phyloP scores from a whole-genome alignment of 495 filamentous ascomycete species.

The Parathielavia hyrcaniae region DNA sequence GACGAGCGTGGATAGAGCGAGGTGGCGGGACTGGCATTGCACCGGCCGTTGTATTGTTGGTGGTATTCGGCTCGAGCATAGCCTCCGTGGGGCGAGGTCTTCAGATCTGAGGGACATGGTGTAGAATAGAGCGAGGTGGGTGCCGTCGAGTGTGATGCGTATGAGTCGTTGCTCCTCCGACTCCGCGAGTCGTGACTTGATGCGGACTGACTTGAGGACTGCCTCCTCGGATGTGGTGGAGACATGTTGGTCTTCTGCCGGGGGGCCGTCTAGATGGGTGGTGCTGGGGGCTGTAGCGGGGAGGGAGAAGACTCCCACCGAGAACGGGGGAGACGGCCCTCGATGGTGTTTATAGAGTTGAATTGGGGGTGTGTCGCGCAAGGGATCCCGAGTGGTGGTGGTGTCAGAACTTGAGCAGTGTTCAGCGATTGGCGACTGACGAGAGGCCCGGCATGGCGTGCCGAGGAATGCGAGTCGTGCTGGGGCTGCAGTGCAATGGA shows the following conservation, averaged over 20 bases:
- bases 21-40: constrained; percentile 44
- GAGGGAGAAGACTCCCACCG: constrained; percentile 12
- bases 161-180: constrained; percentile 52
- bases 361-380: background rate
- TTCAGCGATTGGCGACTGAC: constrained; percentile 22
- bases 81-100: constrained; percentile 30
- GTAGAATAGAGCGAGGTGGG: constrained; percentile 59
- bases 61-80: constrained; percentile 28
- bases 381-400: constrained; percentile 16
- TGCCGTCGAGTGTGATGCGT: constrained; percentile 60
- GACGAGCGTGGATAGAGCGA: constrained; percentile 56
- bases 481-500: constrained; percentile 23
- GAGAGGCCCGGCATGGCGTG: constrained; percentile 13
- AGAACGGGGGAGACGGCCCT: constrained; percentile 13
- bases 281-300: constrained; percentile 3
- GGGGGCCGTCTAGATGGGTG: background rate
- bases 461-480: constrained; percentile 11
- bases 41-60: constrained; percentile 33
- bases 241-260: constrained; percentile 23
- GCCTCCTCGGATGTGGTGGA: constrained; percentile 23
- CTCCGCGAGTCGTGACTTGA: constrained; percentile 55
- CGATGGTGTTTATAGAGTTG: constrained; percentile 29
- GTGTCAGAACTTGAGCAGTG: background rate
- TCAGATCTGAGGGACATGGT: constrained; percentile 42
- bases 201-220: constrained; percentile 38